Base-by-base conservation (phyloP, 805 yeast species). In the Schwanniomyces pseudopolymorphus region DNA sequence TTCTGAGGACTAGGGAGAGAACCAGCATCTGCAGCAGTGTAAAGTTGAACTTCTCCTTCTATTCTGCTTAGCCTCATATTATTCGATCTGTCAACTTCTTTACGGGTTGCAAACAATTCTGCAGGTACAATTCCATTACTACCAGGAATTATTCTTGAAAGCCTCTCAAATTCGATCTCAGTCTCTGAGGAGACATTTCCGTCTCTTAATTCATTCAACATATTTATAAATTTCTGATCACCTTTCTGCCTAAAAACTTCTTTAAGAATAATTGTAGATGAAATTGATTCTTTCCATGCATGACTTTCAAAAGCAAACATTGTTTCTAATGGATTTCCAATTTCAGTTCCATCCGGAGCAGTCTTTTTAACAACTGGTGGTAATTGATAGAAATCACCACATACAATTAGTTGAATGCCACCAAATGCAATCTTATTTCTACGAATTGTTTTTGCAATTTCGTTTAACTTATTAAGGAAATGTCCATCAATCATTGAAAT, bases 361-460 rank as follows among this genome's bases (percentile, higher is more conserved):
- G 66, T 69, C 8, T 39, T 49, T 45, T 65, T 74, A 11, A 72
- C 63, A 6, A 84, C 89, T 0, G 96, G 96, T 0, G 96, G 96
- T 38, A 87, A 64, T 59, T 87, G 96, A 60, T 80, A 87, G 60
- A 87, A 87, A 61, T 87, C 96, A 5, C 96, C 95, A 68, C 89
- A 83, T 13, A 84, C 77, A 26, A 87, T 76, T 14, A 87, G 57
- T 55, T 87, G 96, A 19, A 87, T 82, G 0, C 94, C 94, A 20
- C 96, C 96, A 71, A 87, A 87, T 0, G 95, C 91, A 27, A 52
- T 45, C 8, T 63, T 57, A 46, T 59, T 72, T 40, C 65, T 66
- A 31, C 84, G 65, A 7, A 87, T 46, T 19, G 61, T 65, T 52
- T 77, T 72, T 0, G 87, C 91, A 40, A 87, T 76, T 20, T 63